Conservation (phyloP, 164 flowering plant genomes). For the Saururus chinensis region DNA sequence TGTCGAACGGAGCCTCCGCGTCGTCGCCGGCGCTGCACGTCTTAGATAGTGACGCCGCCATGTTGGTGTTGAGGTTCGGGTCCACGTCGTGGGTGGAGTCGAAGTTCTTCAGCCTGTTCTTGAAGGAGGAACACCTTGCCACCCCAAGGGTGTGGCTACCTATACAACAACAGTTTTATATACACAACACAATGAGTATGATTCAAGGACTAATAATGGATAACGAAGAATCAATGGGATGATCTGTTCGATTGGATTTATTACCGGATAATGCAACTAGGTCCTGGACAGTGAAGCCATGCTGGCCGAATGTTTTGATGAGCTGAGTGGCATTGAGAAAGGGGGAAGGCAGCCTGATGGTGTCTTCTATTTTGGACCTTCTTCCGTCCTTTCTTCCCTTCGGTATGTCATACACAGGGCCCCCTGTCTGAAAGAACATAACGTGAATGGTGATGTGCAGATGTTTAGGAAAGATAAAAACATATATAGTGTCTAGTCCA, state of each 20-base stretch:
- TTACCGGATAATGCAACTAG: conserved; percentile 83
- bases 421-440: conserved; percentile 40
- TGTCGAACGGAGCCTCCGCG: conserved; percentile 56
- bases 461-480: too few species aligned
- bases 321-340: conserved; percentile 50
- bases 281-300: conserved; percentile 59
- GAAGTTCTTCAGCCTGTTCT: conserved; percentile 39
- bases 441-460: neutral
- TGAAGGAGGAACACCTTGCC: conserved; percentile 85
- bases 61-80: conserved; percentile 32
- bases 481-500: neutral
- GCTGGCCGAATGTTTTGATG: conserved; percentile 41
- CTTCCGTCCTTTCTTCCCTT: conserved; percentile 86
- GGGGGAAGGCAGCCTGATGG: conserved; percentile 57
- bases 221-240: neutral
- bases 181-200: neutral
- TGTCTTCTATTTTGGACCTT: conserved; percentile 75
- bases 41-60: conserved; percentile 36
- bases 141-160: conserved; percentile 89
- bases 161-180: neutral
- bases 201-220: too few species aligned
- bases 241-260: neutral
- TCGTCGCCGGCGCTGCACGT: conserved; percentile 62
- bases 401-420: conserved; percentile 67
- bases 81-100: conserved; percentile 38